Evolutionary conservation across 2,329 filamentous ascomycete genomes (phyloP).

Genomic region (Ceratocystis albifundus): DNA sequence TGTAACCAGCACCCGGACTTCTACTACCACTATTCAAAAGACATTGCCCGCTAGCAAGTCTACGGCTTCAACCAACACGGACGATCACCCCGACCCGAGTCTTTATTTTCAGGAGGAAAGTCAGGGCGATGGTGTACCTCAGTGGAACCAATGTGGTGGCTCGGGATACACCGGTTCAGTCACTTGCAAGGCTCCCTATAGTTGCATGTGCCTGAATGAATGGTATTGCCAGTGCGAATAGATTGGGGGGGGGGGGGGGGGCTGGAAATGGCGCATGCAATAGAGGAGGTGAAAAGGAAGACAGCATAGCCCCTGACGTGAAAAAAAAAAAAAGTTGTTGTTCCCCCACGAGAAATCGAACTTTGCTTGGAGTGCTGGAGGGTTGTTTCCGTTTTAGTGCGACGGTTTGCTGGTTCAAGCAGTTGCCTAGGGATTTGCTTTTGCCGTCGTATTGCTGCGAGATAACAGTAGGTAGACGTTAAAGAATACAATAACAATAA

Average conservation of each 20-base stretch:
- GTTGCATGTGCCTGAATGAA: slow-evolving; percentile 24
- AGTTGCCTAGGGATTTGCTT: background rate
- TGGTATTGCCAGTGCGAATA: slow-evolving; percentile 27
- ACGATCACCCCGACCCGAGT: background rate
- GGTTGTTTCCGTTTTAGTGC: background rate
- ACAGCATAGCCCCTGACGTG: background rate
- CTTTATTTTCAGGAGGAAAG: background rate
- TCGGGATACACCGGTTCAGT: slow-evolving; percentile 24
- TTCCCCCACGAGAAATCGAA: background rate
- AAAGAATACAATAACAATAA: no score
- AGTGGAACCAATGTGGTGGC: slow-evolving; percentile 26
- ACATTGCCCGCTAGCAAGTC: background rate
- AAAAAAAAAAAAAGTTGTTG: background rate
- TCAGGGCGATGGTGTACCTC: slow-evolving; percentile 18
- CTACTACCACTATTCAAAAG: slow-evolving; percentile 3
- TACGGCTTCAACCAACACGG: background rate
- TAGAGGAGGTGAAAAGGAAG: background rate
- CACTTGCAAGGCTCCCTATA: slow-evolving; percentile 23
- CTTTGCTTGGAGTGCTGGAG: background rate
- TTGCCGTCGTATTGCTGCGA: no score
- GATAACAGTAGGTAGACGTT: no score
- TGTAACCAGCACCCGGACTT: slow-evolving; percentile 15
- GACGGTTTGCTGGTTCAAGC: background rate
- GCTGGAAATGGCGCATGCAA: no score
- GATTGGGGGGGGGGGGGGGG: no score